These are phyloP conservation scores for Rhizodiscina lignyota DNA, from an alignment of 495 filamentous ascomycete species.

Conservation along the genomic window DNA sequence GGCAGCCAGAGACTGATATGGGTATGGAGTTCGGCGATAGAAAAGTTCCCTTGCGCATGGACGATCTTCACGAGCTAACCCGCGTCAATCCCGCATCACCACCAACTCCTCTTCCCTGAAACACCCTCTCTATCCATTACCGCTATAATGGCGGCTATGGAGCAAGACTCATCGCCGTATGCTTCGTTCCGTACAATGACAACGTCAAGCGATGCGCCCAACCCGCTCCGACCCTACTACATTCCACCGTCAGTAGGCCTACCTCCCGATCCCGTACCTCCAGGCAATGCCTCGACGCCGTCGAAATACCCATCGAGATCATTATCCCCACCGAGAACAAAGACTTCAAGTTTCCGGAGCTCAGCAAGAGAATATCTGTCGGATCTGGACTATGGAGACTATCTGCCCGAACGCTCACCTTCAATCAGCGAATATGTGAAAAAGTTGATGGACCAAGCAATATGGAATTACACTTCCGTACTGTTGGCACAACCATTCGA, in stretches of 20 bases:
- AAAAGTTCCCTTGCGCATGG: no score
- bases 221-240: conserved; percentile 91
- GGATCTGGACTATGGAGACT: conserved; percentile 80
- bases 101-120: conserved; percentile 1
- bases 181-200: conserved; percentile 7
- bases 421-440: conserved; percentile 54
- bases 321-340: no score
- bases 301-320: conserved; percentile 2
- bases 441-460: conserved; percentile 55
- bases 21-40: no score
- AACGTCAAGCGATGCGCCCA: conserved; percentile 44
- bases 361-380: conserved; percentile 71
- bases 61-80: no score
- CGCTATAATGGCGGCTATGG: background rate
- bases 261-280: conserved; percentile 5
- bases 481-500: conserved; percentile 90
- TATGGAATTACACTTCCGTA: conserved; percentile 74
- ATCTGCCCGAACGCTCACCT: conserved; percentile 60
- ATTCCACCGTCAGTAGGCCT: conserved; percentile 65
- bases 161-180: background rate
- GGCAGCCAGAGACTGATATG: no score
- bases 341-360: background rate
- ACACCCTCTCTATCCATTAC: background rate
- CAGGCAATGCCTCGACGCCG: background rate
- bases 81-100: conserved; percentile 4